Evolutionary conservation across 306 rosid species (phyloP).

Genomic region (Prosopis cineraria): DNA sequence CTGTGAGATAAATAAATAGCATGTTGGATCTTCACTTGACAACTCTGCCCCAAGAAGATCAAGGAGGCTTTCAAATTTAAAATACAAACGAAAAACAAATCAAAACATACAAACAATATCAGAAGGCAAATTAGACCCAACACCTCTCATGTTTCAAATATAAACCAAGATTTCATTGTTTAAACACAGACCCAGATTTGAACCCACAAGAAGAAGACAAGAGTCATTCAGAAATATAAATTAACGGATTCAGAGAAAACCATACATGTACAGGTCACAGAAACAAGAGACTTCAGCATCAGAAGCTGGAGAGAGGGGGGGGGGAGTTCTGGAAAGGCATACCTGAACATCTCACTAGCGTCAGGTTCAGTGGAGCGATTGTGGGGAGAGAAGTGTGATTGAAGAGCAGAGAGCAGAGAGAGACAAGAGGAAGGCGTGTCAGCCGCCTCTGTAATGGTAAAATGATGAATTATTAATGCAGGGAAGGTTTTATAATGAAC

Average conservation of each 20-base stretch:
- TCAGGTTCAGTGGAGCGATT: conserved; percentile 34
- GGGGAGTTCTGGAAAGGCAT: background rate
- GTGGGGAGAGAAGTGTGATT: background rate
- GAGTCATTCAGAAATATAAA: background rate
- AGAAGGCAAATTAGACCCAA: conserved; percentile 39
- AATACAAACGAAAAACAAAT: background rate
- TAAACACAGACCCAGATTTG: conserved; percentile 15
- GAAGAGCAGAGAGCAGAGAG: background rate
- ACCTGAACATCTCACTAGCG: conserved; percentile 28
- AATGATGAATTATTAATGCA: conserved; percentile 13
- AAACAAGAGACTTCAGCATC: background rate
- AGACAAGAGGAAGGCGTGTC: background rate
- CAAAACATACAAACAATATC: background rate
- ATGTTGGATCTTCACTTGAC: background rate
- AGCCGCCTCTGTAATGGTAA: conserved; percentile 19
- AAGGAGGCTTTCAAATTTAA: background rate
- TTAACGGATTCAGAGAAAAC: background rate
- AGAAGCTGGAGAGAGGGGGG: too few relatives aligned
- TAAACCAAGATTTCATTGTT: background rate
- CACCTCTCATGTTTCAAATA: background rate
- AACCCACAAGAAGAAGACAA: background rate
- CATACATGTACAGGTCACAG: background rate
- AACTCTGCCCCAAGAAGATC: background rate
- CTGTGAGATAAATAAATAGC: background rate
- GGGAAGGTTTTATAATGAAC: background rate